Percentiles rank a stretch among this genome's conserved stretches.
These are phyloP conservation scores for Eucalyptus erythrocorys DNA, from an alignment of 345 rosid species.

Conservation along the genomic window DNA sequence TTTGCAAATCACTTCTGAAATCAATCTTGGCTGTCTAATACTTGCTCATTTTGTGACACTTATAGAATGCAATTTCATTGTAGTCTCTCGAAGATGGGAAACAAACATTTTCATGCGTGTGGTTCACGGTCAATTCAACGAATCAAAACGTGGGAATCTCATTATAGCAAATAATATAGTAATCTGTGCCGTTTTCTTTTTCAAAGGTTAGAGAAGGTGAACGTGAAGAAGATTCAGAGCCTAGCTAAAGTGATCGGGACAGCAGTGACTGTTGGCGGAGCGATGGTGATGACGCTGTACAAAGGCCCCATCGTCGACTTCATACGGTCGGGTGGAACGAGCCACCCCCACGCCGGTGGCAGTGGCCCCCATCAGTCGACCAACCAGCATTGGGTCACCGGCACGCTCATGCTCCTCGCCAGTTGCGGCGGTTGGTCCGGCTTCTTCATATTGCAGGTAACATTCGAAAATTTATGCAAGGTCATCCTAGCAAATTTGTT, in stretches of 20 bases:
- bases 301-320: conserved; percentile 72
- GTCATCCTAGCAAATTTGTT: background rate
- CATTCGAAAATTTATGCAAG: background rate
- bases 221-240: conserved; percentile 46
- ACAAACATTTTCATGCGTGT: background rate
- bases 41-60: background rate
- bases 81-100: too few species aligned
- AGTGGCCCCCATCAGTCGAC: conserved; percentile 11
- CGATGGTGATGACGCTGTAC: conserved; percentile 92
- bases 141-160: background rate
- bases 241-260: conserved; percentile 76
- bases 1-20: background rate
- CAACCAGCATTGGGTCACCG: conserved; percentile 50
- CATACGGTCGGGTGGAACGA: conserved; percentile 13
- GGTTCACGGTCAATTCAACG: background rate
- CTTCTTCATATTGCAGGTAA: conserved; percentile 76
- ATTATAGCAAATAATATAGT: background rate
- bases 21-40: background rate
- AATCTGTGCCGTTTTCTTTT: background rate
- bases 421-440: conserved; percentile 60
- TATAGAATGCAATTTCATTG: background rate
- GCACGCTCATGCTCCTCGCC: conserved; percentile 53
- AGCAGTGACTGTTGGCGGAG: conserved; percentile 57
- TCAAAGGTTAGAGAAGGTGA: conserved; percentile 56
- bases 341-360: conserved; percentile 9